A percentile compares a stretch with the other conserved stretches of the same genome.
These are phyloP conservation scores for Castanea sativa DNA, from an alignment of 306 rosid genomes.

Conservation along the genomic window DNA sequence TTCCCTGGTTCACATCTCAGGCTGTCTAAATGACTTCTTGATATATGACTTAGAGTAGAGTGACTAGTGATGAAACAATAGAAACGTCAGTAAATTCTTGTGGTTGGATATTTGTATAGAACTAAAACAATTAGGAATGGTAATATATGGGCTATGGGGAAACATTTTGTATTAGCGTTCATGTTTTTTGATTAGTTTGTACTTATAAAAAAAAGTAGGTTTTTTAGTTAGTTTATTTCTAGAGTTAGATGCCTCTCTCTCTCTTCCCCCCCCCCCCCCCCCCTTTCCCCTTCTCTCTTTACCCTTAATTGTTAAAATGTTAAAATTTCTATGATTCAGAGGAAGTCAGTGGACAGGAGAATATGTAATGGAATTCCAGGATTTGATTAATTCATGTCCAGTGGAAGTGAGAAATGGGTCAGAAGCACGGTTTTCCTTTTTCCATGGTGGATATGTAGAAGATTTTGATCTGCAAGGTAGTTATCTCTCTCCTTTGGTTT, in stretches of 20 bases:
- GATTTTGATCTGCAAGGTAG: slow-evolving; percentile 66
- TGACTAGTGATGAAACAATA: neutral
- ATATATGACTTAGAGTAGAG: neutral
- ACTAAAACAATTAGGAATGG: neutral
- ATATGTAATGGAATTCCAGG: slow-evolving; percentile 66
- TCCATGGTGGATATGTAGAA: slow-evolving; percentile 80
- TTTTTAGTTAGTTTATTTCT: neutral
- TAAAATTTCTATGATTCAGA: slow-evolving; percentile 36
- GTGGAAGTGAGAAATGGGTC: slow-evolving; percentile 35
- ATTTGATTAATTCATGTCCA: slow-evolving; percentile 50
- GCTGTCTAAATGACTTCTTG: neutral
- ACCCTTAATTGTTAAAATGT: slow-evolving; percentile 3
- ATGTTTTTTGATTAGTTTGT: neutral
- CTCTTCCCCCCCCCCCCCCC: too few species aligned
- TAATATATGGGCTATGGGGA: neutral
- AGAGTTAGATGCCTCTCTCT: neutral
- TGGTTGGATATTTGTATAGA: neutral
- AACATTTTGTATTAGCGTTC: neutral
- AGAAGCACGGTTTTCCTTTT: slow-evolving; percentile 81
- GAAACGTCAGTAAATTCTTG: neutral
- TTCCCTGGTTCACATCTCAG: neutral
- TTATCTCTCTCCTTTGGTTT: slow-evolving; percentile 7
- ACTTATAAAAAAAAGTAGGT: neutral
- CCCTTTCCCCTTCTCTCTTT: neutral
- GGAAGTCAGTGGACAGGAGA: slow-evolving; percentile 94